Base-by-base conservation (phyloP, 148 eudicot genomes). In the Cornus suecica region DNA sequence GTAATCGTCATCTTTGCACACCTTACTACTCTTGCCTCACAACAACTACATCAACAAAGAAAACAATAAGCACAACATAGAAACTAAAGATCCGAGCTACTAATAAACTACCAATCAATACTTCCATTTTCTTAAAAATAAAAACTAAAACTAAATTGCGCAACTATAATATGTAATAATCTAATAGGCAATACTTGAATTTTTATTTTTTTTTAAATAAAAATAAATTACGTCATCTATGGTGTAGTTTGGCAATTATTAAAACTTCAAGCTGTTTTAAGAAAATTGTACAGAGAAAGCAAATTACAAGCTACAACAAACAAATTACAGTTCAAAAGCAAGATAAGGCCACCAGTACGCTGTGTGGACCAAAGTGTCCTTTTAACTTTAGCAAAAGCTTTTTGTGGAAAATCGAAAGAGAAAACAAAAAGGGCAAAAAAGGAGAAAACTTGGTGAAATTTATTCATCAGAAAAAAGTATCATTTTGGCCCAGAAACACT, bases 1-100 rank as follows among this genome's bases (percentile, higher is more conserved):
- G 90, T 89, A 52, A 94, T 81, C 24, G 97, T 94, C 98, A 92
- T 91, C 78, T 84, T 83, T 76, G 48, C 65, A 37, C 71, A 42
- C 68, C 45, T 58, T 25, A 54, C 77, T 79, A 69, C n/a, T n/a
- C n/a, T 62, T 71, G 76, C 65, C 54, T 58, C 54, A 74, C 25
- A 54, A 82, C 63, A 52, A 69, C 86, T 83, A 45, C 82, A 73
- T n/a, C 66, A 30, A 48, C 22, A 74, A 30, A 32, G 20, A 68
- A 66, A 75, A 48, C n/a, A 41, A 56, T 66, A n/a, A 60, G 30
- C 48, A 66, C 13, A 24, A 10, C 13, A 63, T 24, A 28, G 3
- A 48, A 65, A 18, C 45, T 22, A 74, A 16, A 67, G 4, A 28
- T 7, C 58, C 4, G 54, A 15, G 15, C 1, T 14, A 48, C 5